Evolutionary conservation across 768 basidiomycete species (phyloP).

Genomic region (Boletus insuetus): DNA sequence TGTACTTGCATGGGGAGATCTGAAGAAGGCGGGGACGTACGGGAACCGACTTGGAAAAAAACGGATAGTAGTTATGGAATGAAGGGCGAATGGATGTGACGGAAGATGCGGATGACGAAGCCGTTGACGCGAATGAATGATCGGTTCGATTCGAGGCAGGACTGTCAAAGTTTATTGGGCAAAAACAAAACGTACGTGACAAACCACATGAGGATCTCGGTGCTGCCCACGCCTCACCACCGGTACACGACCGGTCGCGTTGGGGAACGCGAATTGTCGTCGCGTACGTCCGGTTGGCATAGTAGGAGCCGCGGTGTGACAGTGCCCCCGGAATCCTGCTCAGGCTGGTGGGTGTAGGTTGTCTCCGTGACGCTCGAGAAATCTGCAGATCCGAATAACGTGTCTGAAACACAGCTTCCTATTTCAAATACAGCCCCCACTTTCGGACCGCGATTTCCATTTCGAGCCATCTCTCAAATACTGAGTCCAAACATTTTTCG

Average conservation of each 20-base stretch:
- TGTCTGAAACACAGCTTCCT: slow-evolving; percentile 30
- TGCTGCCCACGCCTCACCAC: neutral
- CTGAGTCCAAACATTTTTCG: no score
- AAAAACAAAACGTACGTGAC: slow-evolving; percentile 25
- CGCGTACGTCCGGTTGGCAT: slow-evolving; percentile 9
- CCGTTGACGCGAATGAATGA: slow-evolving; percentile 27
- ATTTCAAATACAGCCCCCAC: slow-evolving; percentile 28
- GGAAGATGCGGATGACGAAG: slow-evolving; percentile 9
- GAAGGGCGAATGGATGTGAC: slow-evolving; percentile 13
- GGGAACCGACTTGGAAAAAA: slow-evolving; percentile 16
- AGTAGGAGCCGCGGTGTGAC: neutral
- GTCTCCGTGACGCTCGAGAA: slow-evolving; percentile 18
- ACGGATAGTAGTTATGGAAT: slow-evolving; percentile 15
- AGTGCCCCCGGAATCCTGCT: neutral
- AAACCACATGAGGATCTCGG: slow-evolving; percentile 10
- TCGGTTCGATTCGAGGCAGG: slow-evolving; percentile 23
- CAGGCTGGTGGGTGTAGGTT: neutral
- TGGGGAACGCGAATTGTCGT: neutral
- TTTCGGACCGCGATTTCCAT: slow-evolving; percentile 10
- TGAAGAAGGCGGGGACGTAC: slow-evolving; percentile 5
- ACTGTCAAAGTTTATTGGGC: slow-evolving; percentile 30
- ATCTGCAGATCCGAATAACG: slow-evolving; percentile 36
- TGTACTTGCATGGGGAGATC: slow-evolving; percentile 27
- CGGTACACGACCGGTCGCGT: no score
- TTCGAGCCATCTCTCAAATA: neutral